These are phyloP conservation scores for Platanus orientalis DNA, from an alignment of 164 flowering plant genomes.

Conservation along the genomic window DNA sequence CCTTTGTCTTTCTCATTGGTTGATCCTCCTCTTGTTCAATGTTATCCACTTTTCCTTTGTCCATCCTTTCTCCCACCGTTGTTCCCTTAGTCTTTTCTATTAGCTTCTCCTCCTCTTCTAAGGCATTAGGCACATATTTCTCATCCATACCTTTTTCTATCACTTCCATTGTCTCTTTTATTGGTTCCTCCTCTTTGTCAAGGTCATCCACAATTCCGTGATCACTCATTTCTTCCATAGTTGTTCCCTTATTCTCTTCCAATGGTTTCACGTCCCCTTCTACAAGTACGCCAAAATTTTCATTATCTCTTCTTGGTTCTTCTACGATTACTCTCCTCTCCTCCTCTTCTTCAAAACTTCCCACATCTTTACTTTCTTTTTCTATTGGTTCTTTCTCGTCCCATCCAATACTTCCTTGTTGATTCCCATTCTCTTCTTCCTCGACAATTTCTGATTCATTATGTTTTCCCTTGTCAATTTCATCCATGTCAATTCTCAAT, in stretches of 20 bases:
- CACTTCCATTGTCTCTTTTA: not conserved
- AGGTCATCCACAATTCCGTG: not conserved
- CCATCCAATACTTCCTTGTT: not conserved
- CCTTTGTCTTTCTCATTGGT: not conserved
- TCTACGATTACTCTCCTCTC: not conserved
- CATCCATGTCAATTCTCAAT: slow-evolving; percentile 6
- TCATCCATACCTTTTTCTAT: not conserved
- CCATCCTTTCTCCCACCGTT: not conserved
- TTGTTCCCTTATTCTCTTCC: not conserved
- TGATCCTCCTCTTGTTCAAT: not conserved
- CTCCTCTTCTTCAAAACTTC: slow-evolving; percentile 4
- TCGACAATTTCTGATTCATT: not conserved
- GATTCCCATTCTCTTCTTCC: not conserved
- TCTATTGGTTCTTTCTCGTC: slow-evolving; percentile 3
- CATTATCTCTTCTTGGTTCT: slow-evolving; percentile 11
- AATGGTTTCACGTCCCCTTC: slow-evolving; percentile 2
- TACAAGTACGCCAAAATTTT: not conserved
- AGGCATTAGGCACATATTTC: not conserved
- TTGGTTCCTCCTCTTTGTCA: not conserved
- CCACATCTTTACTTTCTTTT: not conserved
- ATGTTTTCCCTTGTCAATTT: not conserved
- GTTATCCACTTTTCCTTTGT: not conserved
- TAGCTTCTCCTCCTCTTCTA: slow-evolving; percentile 3
- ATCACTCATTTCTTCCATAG: not conserved
- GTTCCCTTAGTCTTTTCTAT: not conserved